Conservation (phyloP, 139 green algal species). For the Protoeuglena noctilucae region DNA sequence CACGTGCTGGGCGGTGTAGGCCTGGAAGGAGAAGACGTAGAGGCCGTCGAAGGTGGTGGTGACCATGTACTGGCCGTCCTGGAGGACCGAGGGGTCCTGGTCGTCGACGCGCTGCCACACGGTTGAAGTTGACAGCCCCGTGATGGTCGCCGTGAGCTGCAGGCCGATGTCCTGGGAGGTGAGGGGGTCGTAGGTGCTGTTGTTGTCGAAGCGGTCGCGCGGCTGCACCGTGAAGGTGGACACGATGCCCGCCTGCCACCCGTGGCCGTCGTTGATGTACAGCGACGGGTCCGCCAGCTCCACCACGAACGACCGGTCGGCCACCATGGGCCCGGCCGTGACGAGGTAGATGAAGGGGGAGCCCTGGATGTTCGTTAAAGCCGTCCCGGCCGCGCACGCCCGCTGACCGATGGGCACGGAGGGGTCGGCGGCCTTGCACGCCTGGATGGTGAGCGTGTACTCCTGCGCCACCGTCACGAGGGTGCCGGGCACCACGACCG, state of each 20-base stretch:
- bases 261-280: neutral
- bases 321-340: neutral
- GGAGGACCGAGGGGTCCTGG: neutral
- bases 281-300: neutral
- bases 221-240: constrained; percentile 2
- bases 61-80: neutral
- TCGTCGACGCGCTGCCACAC: neutral
- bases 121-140: neutral
- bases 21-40: neutral
- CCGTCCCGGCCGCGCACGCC: neutral
- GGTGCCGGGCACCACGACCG: too few species aligned
- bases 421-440: neutral
- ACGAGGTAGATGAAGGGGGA: constrained; percentile 3
- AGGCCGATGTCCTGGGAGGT: neutral
- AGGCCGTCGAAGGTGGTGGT: neutral
- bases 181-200: neutral
- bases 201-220: constrained; percentile 3
- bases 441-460: neutral
- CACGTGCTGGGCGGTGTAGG: neutral
- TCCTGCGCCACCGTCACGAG: neutral
- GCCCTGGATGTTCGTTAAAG: neutral
- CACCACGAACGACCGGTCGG: neutral
- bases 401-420: neutral
- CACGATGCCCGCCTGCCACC: constrained; percentile 1
- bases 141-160: neutral